Conservation (phyloP, 768 basidiomycete species). For the Lactarius evosmus region DNA sequence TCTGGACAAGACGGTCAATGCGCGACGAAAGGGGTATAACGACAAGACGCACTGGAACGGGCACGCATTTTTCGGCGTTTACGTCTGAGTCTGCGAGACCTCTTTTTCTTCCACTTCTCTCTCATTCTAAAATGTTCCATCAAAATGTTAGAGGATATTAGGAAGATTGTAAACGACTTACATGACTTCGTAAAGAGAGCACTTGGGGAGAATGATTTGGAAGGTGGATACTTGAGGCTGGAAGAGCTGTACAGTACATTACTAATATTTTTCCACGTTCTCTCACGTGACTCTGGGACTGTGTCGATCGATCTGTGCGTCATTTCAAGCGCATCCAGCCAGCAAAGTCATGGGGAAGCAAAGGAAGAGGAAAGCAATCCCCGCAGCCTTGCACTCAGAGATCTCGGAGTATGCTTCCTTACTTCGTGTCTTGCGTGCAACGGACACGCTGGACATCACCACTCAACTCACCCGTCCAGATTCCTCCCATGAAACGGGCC, state of each 20-base stretch:
- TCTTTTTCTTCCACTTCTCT: slow-evolving; percentile 98
- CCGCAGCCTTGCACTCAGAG: slow-evolving; percentile 57
- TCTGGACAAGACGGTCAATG: slow-evolving; percentile 32
- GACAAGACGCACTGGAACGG: slow-evolving; percentile 72
- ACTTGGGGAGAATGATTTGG: slow-evolving; percentile 10
- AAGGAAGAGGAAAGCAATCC: slow-evolving; percentile 45
- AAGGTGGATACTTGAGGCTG: slow-evolving; percentile 31
- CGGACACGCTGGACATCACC: slow-evolving; percentile 54
- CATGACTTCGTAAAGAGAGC: slow-evolving; percentile 28
- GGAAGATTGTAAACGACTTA: slow-evolving; percentile 16
- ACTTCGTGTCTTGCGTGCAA: slow-evolving; percentile 59
- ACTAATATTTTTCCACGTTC: slow-evolving; percentile 31
- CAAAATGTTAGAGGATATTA: not conserved
- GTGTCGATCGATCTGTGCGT: not conserved
- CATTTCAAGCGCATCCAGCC: not conserved
- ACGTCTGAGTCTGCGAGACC: slow-evolving; percentile 87
- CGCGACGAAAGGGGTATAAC: not conserved
- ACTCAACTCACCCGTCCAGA: slow-evolving; percentile 41
- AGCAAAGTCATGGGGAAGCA: slow-evolving; percentile 36
- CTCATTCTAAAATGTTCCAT: slow-evolving; percentile 58
- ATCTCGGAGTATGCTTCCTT: slow-evolving; percentile 65
- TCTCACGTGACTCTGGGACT: not conserved
- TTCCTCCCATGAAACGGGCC: not conserved
- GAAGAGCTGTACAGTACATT: slow-evolving; percentile 39
- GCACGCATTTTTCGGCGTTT: slow-evolving; percentile 97